A percentile compares a stretch with the other conserved stretches of the same genome.
Conservation (phyloP, 106 monocot species). For the Phalaenopsis aphrodite region DNA sequence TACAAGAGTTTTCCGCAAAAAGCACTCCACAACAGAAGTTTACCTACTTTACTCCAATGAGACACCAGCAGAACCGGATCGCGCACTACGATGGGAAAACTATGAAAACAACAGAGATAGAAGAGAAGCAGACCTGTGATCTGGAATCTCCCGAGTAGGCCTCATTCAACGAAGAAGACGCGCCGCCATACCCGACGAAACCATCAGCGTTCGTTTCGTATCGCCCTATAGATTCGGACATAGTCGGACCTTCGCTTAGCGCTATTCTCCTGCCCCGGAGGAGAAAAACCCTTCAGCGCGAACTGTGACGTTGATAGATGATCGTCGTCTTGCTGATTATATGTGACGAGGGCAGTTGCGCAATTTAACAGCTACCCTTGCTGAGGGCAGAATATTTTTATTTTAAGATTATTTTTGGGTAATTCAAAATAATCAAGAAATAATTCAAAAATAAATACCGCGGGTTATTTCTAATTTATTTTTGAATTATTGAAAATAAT, state of each 20-base stretch:
- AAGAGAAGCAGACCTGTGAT: conserved; percentile 2
- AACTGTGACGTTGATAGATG: not conserved
- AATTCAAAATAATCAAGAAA: no score
- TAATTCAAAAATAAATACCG: no score
- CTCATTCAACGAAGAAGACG: not conserved
- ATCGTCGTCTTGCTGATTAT: no score
- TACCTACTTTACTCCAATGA: not conserved
- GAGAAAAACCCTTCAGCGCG: not conserved
- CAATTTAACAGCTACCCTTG: no score
- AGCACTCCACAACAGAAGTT: not conserved
- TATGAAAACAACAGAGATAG: not conserved
- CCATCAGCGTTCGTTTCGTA: not conserved
- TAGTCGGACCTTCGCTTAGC: not conserved
- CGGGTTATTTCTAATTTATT: no score
- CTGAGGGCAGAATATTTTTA: no score
- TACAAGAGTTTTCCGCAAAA: not conserved
- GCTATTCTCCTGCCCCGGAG: not conserved
- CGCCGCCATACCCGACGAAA: not conserved
- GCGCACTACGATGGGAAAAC: not conserved
- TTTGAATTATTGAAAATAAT: no score
- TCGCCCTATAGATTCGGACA: conserved; percentile 3
- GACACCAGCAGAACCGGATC: not conserved
- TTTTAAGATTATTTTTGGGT: no score
- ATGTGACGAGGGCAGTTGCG: no score
- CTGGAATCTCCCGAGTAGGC: conserved; percentile 1